These are phyloP conservation scores for Tolypocladium ovalisporum DNA, from an alignment of 2,329 filamentous ascomycete genomes.

Conservation along the genomic window DNA sequence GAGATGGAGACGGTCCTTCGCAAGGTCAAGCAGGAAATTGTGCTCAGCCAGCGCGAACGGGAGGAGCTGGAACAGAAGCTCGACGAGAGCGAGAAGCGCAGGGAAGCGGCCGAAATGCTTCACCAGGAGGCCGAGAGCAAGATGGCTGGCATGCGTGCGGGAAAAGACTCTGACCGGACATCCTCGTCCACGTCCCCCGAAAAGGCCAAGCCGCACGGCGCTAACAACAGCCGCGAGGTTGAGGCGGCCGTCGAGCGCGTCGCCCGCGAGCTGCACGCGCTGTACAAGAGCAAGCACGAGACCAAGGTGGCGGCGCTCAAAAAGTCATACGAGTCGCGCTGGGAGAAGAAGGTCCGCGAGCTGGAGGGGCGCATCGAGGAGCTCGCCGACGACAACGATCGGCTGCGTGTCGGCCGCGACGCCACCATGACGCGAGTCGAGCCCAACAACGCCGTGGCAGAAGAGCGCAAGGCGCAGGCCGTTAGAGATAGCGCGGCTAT, in stretches of 20 bases:
- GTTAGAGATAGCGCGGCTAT: slow-evolving; percentile 57
- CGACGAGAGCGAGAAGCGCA: slow-evolving; percentile 65
- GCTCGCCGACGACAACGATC: slow-evolving; percentile 63
- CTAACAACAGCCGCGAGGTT: slow-evolving; percentile 49
- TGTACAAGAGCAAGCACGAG: slow-evolving; percentile 97
- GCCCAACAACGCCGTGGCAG: slow-evolving; percentile 29
- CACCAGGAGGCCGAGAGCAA: slow-evolving; percentile 67
- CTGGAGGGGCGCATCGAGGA: slow-evolving; percentile 63
- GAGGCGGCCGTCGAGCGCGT: slow-evolving; percentile 83
- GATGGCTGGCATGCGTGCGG: slow-evolving; percentile 62
- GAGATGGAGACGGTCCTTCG: slow-evolving; percentile 78
- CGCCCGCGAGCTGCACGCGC: slow-evolving; percentile 79
- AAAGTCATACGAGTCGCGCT: slow-evolving; percentile 72
- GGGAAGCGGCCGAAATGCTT: slow-evolving; percentile 64
- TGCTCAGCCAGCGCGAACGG: slow-evolving; percentile 65
- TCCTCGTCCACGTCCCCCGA: slow-evolving; percentile 20
- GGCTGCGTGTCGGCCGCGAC: slow-evolving; percentile 55
- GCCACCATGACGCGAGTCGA: slow-evolving; percentile 49
- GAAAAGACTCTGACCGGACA: slow-evolving; percentile 32
- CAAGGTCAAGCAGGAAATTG: slow-evolving; percentile 72
- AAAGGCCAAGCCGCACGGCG: slow-evolving; percentile 21
- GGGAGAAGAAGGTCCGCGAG: slow-evolving; percentile 78
- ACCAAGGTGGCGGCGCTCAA: slow-evolving; percentile 87
- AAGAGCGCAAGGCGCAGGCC: slow-evolving; percentile 45
- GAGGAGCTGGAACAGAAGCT: slow-evolving; percentile 67